phyloP scores from a whole-genome alignment of 768 basidiomycete genomes.

The Suillus paluster region DNA sequence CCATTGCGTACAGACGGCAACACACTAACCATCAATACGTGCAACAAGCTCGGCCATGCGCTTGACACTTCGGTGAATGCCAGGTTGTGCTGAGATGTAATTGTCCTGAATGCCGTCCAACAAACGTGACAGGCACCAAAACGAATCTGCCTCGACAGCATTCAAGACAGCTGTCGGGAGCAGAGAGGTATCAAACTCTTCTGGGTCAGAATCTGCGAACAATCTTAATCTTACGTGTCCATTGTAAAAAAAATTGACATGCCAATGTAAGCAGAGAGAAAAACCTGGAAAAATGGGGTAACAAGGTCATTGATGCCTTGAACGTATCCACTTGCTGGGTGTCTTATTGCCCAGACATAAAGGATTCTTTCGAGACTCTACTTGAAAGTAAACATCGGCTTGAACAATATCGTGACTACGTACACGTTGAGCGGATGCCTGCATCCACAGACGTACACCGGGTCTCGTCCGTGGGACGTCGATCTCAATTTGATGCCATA shows the following conservation, averaged over 20 bases:
- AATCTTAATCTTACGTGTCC: slow-evolving; percentile 9
- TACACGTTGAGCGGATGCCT: slow-evolving; percentile 86
- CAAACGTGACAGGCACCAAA: slow-evolving; percentile 96
- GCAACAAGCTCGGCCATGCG: slow-evolving; percentile 94
- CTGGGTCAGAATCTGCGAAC: slow-evolving; percentile 82
- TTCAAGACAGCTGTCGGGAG: slow-evolving; percentile 73
- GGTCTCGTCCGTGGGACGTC: slow-evolving; percentile 96
- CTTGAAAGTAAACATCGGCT: slow-evolving; percentile 13
- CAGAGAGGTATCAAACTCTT: slow-evolving; percentile 79
- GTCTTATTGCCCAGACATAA: slow-evolving; percentile 99
- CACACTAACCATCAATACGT: slow-evolving; percentile 78
- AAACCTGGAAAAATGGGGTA: slow-evolving; percentile 97
- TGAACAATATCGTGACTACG: slow-evolving; percentile 27
- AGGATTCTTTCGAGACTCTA: slow-evolving; percentile 93
- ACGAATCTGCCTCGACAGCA: slow-evolving; percentile 95
- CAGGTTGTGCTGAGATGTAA: slow-evolving; percentile 95
- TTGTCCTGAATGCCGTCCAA: slow-evolving; percentile 99
- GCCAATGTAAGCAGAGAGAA: slow-evolving; percentile 95
- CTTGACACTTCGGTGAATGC: slow-evolving; percentile 91
- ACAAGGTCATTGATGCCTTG: slow-evolving; percentile 99
- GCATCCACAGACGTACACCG: slow-evolving; percentile 91
- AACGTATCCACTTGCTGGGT: slow-evolving; percentile 98
- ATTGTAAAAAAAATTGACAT: slow-evolving; percentile 23
- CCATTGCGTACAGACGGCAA: neutral
- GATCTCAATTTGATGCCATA: slow-evolving; percentile 99